A percentile compares a stretch with the other conserved stretches of the same genome.
phyloP scores from a whole-genome alignment of 2,329 filamentous ascomycete species.

The Verticillium alfalfae region DNA sequence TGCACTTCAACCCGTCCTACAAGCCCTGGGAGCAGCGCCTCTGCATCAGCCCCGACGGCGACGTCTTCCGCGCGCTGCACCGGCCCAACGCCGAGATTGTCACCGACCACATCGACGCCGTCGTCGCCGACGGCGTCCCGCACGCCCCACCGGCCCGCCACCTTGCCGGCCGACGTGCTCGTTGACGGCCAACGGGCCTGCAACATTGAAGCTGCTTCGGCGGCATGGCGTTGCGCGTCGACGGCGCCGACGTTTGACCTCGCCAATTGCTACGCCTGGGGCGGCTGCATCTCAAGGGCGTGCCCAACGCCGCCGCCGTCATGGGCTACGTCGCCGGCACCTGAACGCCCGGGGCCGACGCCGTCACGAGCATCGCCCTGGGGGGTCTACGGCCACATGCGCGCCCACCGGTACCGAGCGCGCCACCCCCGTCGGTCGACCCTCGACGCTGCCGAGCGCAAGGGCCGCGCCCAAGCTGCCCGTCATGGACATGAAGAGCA shows the following conservation, averaged over 20 bases:
- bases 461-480: constrained; percentile 13
- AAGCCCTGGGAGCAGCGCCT: constrained; percentile 70
- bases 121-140: constrained; percentile 41
- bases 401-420: constrained; percentile 16
- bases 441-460: constrained; percentile 6
- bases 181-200: constrained; percentile 67
- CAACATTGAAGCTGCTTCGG: constrained; percentile 58
- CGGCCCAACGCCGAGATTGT: constrained; percentile 38
- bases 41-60: constrained; percentile 56
- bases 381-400: constrained; percentile 46
- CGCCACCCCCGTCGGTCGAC: constrained; percentile 2
- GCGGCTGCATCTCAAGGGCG: constrained; percentile 57
- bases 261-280: constrained; percentile 53
- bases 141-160: constrained; percentile 38
- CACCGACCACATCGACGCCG: constrained; percentile 46
- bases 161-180: constrained; percentile 55
- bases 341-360: constrained; percentile 63
- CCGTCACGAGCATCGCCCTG: constrained; percentile 39
- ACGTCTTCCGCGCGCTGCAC: constrained; percentile 48
- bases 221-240: constrained; percentile 45
- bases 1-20: constrained; percentile 61
- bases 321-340: constrained; percentile 61
- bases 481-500: constrained; percentile 20
- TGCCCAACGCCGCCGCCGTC: constrained; percentile 58
- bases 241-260: constrained; percentile 47